Evolutionary conservation across 306 rosid genomes (phyloP), one percentile per base, ranked within the genome.

Genomic region (Myrica gale): DNA sequence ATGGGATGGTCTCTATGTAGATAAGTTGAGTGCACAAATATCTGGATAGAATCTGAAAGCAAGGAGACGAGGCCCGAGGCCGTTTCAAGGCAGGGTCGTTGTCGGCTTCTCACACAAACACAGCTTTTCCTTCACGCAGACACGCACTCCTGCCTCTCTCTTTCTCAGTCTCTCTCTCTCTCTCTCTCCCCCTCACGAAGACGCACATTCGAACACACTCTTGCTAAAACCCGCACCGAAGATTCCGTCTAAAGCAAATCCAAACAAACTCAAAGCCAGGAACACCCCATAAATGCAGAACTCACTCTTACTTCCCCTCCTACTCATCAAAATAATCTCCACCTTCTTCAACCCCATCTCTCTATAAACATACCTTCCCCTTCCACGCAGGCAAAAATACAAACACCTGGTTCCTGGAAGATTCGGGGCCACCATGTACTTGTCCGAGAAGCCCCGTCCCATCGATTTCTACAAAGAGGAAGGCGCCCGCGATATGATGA

Each of bases 371-470:
- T 5, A 21, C 46, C 5, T 12, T 37, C 3, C 15, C 15, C 16
- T 0, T 6, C 9, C 71, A 68, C 43, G 7, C 41, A 9, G 66
- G 20, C 50, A 32, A 23, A 56, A 26, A 47, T 58, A 39, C 68
- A 26, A 23, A 17, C 47, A 44, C 61, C 54, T 60, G 9, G 20
- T 55, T 11, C 4, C 57, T 13, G n/a, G 11, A 46, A 73, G 5
- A 42, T 10, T 26, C 20, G 4, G 26, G 17, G 8, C 10, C 43
- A 65, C 15, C 80, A 93, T 93, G 97, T 93, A 91, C 77, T 39
- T 88, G 79, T 82, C 96, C 0, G 94, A 90, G 54, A 90, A 93
- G 73, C 94, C 96, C 5, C 92, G 90, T 6, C 86, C 96, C 11
- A 85, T 91, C 21, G 88, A 87, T 74, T 89, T 90, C 81, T 88